Conservation (phyloP, 2,329 filamentous ascomycete species). For the Colletotrichum tanaceti region DNA sequence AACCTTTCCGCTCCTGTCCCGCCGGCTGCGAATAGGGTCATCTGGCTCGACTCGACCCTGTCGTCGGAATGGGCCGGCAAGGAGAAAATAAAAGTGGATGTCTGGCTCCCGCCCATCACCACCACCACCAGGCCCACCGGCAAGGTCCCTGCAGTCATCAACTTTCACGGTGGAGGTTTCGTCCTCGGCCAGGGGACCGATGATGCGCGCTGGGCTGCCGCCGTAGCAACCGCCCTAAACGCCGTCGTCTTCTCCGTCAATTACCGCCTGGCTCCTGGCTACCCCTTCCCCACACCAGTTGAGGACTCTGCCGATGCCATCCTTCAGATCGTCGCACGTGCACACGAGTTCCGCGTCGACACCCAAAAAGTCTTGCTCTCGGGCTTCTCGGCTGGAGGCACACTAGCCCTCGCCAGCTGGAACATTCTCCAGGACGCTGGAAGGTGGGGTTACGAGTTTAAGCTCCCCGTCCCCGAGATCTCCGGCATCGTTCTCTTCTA, state of each 20-base stretch:
- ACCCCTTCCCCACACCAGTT: slow-evolving; percentile 72
- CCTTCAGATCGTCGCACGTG: slow-evolving; percentile 68
- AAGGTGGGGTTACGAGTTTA: slow-evolving; percentile 52
- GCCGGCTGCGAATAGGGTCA: slow-evolving; percentile 52
- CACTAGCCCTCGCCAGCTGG: slow-evolving; percentile 63
- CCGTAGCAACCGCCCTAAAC: slow-evolving; percentile 62
- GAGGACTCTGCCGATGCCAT: slow-evolving; percentile 75
- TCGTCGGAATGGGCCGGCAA: slow-evolving; percentile 52
- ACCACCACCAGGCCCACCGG: slow-evolving; percentile 5
- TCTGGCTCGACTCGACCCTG: slow-evolving; percentile 58
- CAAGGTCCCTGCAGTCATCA: slow-evolving; percentile 56
- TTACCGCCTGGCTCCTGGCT: slow-evolving; percentile 74
- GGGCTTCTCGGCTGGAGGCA: slow-evolving; percentile 74
- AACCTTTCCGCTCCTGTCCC: slow-evolving; percentile 55
- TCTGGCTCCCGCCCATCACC: slow-evolving; percentile 52
- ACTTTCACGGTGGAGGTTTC: slow-evolving; percentile 77
- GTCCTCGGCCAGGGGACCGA: slow-evolving; percentile 72
- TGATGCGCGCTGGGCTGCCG: slow-evolving; percentile 70
- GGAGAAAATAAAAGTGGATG: slow-evolving; percentile 60
- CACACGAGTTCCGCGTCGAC: slow-evolving; percentile 68
- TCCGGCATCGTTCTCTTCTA: slow-evolving; percentile 70
- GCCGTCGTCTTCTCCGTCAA: slow-evolving; percentile 73
- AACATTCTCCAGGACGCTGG: slow-evolving; percentile 58
- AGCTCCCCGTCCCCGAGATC: slow-evolving; percentile 58
- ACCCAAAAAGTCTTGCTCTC: slow-evolving; percentile 66